These are phyloP conservation scores for Tagetes erecta DNA, from an alignment of 129 eudicot genomes.

Conservation along the genomic window DNA sequence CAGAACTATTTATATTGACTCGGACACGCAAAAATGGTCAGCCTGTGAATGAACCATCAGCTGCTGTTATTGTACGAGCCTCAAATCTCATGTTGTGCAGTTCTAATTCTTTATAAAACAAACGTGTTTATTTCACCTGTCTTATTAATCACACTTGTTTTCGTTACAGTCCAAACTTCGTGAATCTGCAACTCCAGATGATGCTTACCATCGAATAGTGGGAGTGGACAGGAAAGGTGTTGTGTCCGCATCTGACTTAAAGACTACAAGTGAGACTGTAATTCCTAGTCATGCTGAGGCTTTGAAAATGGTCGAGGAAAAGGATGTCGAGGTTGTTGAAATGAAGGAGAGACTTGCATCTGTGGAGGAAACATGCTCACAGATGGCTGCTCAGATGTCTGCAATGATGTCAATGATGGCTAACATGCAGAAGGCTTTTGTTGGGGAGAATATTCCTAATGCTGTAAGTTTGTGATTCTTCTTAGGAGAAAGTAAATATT, in stretches of 20 bases:
- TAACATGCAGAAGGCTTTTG: slow-evolving; percentile 28
- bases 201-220: slow-evolving; percentile 29
- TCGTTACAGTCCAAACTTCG: slow-evolving; percentile 39
- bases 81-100: neutral
- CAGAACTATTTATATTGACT: slow-evolving; percentile 50
- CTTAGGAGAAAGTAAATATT: neutral
- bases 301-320: slow-evolving; percentile 41
- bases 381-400: slow-evolving; percentile 63
- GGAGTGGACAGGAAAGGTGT: slow-evolving; percentile 32
- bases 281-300: slow-evolving; percentile 33
- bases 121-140: neutral
- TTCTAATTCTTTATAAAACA: neutral
- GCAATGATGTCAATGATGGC: slow-evolving; percentile 53
- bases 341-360: slow-evolving; percentile 48
- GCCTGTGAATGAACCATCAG: slow-evolving; percentile 43
- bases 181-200: slow-evolving; percentile 34
- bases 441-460: slow-evolving; percentile 21
- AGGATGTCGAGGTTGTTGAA: slow-evolving; percentile 46
- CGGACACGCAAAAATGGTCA: slow-evolving; percentile 51
- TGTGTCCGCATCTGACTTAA: slow-evolving; percentile 18
- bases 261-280: neutral
- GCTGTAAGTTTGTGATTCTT: slow-evolving; percentile 33
- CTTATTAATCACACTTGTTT: neutral
- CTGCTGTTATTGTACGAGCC: slow-evolving; percentile 45
- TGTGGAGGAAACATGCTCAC: slow-evolving; percentile 58